Evolutionary conservation across 768 basidiomycete species (phyloP).

Genomic region (Termitomyces sp.): DNA sequence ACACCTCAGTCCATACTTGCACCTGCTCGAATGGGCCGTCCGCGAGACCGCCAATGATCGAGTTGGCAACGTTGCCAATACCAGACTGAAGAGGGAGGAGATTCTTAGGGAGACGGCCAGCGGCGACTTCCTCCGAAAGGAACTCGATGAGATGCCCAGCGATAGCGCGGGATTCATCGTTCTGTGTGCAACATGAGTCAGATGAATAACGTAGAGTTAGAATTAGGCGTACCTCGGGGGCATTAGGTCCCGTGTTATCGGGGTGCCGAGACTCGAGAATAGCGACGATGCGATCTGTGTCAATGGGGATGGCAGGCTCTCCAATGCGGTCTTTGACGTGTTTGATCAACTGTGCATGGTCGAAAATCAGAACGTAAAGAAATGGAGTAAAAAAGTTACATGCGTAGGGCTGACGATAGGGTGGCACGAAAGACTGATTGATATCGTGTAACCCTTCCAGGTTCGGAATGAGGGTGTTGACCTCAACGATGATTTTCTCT

Average conservation of each 20-base stretch:
- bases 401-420: slow-evolving; percentile 37
- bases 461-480: slow-evolving; percentile 41
- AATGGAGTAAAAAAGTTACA: slow-evolving; percentile 1
- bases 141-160: slow-evolving; percentile 41
- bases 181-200: slow-evolving; percentile 16
- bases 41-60: slow-evolving; percentile 43
- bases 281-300: slow-evolving; percentile 42
- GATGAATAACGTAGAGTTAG: background rate
- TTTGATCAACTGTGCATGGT: slow-evolving; percentile 27
- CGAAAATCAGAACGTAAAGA: background rate
- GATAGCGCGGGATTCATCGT: slow-evolving; percentile 35
- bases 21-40: slow-evolving; percentile 44
- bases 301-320: slow-evolving; percentile 37
- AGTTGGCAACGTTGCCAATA: slow-evolving; percentile 45
- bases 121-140: slow-evolving; percentile 33
- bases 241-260: slow-evolving; percentile 40
- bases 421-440: slow-evolving; percentile 38
- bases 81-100: slow-evolving; percentile 42
- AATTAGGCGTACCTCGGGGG: slow-evolving; percentile 31
- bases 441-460: slow-evolving; percentile 45
- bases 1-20: slow-evolving; percentile 45
- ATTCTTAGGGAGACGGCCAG: slow-evolving; percentile 34
- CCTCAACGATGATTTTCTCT: slow-evolving; percentile 46
- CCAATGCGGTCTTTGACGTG: slow-evolving; percentile 42
- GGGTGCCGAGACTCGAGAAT: slow-evolving; percentile 34